phyloP scores from a whole-genome alignment of 2,329 filamentous ascomycete species.

The Huntiella abstrusa region DNA sequence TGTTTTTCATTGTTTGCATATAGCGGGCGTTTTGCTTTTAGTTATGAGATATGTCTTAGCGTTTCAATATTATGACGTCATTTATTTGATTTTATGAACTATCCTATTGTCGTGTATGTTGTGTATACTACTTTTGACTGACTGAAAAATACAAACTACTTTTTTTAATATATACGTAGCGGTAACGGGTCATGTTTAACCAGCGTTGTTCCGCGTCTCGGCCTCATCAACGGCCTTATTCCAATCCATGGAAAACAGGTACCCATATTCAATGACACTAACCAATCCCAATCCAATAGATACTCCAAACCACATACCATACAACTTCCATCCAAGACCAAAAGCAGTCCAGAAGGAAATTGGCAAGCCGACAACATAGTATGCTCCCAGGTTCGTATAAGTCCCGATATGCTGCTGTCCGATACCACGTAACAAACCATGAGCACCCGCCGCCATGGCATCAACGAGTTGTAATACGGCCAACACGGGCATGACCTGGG shows the following conservation, averaged over 20 bases:
- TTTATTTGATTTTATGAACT: background rate
- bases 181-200: conserved; percentile 15
- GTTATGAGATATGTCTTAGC: no score
- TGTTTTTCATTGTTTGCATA: no score
- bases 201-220: conserved; percentile 29
- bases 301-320: conserved; percentile 66
- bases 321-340: conserved; percentile 54
- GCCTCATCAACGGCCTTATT: conserved; percentile 33
- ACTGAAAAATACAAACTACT: background rate
- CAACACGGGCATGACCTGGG: conserved; percentile 56
- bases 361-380: conserved; percentile 74
- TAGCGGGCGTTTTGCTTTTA: no score
- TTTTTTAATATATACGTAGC: background rate
- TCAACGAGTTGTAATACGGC: conserved; percentile 86
- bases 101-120: no score
- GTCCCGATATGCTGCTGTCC: conserved; percentile 81
- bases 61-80: background rate
- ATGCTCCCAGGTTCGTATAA: conserved; percentile 69
- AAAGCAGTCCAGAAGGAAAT: conserved; percentile 66
- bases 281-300: conserved; percentile 51
- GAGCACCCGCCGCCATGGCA: conserved; percentile 56
- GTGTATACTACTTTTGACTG: no score
- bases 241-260: conserved; percentile 34
- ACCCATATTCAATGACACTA: conserved; percentile 33
- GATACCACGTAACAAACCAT: conserved; percentile 70